Evolutionary conservation across 2,329 filamentous ascomycete species (phyloP), one percentile per base, ranked within the genome.

Genomic region (Amylocarpus encephaloides): DNA sequence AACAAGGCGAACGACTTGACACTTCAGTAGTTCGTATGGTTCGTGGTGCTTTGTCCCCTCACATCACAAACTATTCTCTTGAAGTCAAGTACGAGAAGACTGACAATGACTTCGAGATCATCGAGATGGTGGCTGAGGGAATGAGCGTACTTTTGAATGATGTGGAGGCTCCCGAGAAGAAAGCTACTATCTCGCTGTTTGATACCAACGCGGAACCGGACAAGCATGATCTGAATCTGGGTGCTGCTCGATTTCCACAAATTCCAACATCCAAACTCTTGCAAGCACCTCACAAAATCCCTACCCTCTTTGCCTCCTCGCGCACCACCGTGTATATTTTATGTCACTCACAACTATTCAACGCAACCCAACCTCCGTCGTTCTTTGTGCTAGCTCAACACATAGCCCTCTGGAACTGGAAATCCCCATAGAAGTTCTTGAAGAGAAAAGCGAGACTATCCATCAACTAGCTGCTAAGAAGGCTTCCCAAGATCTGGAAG

Each of bases 11-110:
- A 63, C 80, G 82, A 60, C 78, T 88, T 67, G 80, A 85, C 58
- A 77, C 70, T 55, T 86, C 85, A 62, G 75, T 88, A 1, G 74
- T 89, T 2, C 76, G 85, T 2, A 89, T 90, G 85, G 70, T 90
- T 50, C 87, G 86, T 62, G 85, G 78, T 0, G 80, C 83, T 0
- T 66, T 89, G 16, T 80, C 77, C 1, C 82, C 83, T 0, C 83
- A 88, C 54, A 71, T 86, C 40, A 74, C 68, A 13, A 76, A 87
- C 60, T 86, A 83, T 60, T 73, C 71, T 0, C 68, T 88, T 1
- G 79, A 85, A 59, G 68, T 88, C 53, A 77, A 80, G 48, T 87
- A 85, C 57, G 62, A 69, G 2, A 63, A 67, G 6, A 53, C 57
- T 7, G 64, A 68, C 7, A 76, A 80, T 12, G 80, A 80, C 15